Conservation (phyloP, 2,329 filamentous ascomycete species). For the Lecanoromycetidae sp. region DNA sequence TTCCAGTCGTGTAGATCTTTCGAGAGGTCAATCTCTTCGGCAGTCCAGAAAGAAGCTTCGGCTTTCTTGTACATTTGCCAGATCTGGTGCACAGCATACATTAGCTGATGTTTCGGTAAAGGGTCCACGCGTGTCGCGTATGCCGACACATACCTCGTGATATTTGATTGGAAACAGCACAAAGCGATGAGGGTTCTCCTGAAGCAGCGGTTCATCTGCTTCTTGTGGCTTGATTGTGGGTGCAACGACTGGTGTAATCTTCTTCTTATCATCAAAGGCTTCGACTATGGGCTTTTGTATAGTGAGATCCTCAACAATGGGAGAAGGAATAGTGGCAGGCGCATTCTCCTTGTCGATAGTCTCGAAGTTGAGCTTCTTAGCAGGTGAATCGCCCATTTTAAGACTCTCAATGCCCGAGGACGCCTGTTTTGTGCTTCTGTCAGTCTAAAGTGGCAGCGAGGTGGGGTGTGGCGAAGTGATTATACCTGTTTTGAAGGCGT, state of each 20-base stretch:
- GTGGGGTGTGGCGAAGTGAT: constrained; percentile 29
- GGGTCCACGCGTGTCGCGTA: constrained; percentile 59
- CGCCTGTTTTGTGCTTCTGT: constrained; percentile 47
- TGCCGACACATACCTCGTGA: constrained; percentile 66
- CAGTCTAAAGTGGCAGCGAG: constrained; percentile 22
- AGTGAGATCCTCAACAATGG: constrained; percentile 44
- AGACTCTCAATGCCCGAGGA: constrained; percentile 75
- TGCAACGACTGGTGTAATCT: constrained; percentile 28
- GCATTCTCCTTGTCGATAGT: constrained; percentile 71
- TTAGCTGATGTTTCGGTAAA: constrained; percentile 24
- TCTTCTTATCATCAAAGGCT: constrained; percentile 27
- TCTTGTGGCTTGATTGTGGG: constrained; percentile 54
- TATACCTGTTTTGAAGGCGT: constrained; percentile 63
- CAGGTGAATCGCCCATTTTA: constrained; percentile 76
- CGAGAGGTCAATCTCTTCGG: constrained; percentile 96
- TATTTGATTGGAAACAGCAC: constrained; percentile 99
- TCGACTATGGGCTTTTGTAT: constrained; percentile 45
- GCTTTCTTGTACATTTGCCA: constrained; percentile 99
- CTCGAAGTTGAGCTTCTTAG: constrained; percentile 78
- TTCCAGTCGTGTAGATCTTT: constrained; percentile 99
- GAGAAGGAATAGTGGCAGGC: constrained; percentile 38
- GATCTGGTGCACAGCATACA: constrained; percentile 47
- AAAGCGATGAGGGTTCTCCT: constrained; percentile 92
- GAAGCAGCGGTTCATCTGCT: constrained; percentile 76
- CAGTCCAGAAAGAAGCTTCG: constrained; percentile 98